Evolutionary conservation across 1,284 basidiomycete species (phyloP).

Genomic region (Cutaneotrichosporon cutaneum): DNA sequence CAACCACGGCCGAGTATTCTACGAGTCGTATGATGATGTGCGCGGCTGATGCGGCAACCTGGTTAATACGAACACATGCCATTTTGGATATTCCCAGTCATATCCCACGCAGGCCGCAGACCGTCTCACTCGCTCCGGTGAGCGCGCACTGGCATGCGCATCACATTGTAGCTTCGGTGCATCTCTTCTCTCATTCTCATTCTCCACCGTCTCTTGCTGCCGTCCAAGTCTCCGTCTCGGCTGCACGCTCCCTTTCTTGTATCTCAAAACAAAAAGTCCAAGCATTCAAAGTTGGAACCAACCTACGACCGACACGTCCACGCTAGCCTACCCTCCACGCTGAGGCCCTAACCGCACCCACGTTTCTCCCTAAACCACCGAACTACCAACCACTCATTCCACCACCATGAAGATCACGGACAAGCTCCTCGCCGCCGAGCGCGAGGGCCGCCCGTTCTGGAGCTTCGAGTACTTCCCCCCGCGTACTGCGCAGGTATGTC

Average conservation of each 20-base stretch:
- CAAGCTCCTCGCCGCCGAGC: conserved; percentile 77
- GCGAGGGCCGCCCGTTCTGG: conserved; percentile 86
- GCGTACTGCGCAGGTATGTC: conserved; percentile 78
- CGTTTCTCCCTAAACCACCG: conserved; percentile 4
- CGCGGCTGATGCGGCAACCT: not conserved
- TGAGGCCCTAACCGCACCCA: conserved; percentile 2
- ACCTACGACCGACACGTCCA: not conserved
- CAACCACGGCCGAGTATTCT: not conserved
- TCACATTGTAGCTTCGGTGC: not conserved
- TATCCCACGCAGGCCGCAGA: too few relatives aligned
- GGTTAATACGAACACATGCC: not conserved
- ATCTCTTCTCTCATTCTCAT: not conserved
- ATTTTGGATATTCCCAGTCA: not conserved
- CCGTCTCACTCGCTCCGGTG: too few relatives aligned
- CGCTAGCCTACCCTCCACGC: not conserved
- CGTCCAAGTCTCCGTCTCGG: not conserved
- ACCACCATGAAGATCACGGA: conserved; percentile 79
- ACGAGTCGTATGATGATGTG: not conserved
- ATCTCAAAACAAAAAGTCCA: not conserved
- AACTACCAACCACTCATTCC: not conserved
- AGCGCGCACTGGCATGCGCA: not conserved
- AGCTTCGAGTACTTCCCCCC: conserved; percentile 97
- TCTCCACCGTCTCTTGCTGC: not conserved
- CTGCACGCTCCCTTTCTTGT: not conserved
- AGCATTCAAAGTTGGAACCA: not conserved